phyloP scores from a whole-genome alignment of 1,284 basidiomycete genomes.

The Cutaneotrichosporon mucoides region DNA sequence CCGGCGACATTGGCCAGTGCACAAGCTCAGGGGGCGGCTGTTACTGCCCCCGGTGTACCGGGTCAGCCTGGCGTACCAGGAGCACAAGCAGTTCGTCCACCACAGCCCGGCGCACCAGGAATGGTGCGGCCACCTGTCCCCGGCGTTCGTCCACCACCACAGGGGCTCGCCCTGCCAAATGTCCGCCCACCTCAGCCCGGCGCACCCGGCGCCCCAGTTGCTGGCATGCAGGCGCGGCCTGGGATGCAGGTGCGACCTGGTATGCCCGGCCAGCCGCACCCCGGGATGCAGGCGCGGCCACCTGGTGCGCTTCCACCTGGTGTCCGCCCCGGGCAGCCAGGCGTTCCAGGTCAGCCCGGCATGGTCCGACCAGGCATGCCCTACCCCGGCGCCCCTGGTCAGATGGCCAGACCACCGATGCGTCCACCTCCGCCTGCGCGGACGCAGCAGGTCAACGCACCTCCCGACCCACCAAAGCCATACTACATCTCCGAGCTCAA shows the following conservation, averaged over 20 bases:
- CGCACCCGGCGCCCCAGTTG: background rate
- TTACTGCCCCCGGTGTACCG: background rate
- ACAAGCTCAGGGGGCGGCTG: slow-evolving; percentile 5
- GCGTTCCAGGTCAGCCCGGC: background rate
- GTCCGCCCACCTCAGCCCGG: slow-evolving; percentile 3
- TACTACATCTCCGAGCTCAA: slow-evolving; percentile 44
- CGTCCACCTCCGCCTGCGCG: slow-evolving; percentile 4
- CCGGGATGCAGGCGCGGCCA: slow-evolving; percentile 2
- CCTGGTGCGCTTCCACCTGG: slow-evolving; percentile 3
- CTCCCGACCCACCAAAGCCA: slow-evolving; percentile 31
- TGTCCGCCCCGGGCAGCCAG: slow-evolving; percentile 3
- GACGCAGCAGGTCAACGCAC: slow-evolving; percentile 1
- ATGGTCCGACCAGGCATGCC: slow-evolving; percentile 9
- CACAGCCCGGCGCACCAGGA: slow-evolving; percentile 8
- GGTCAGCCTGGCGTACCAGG: background rate
- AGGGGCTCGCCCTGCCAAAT: background rate
- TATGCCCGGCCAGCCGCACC: background rate
- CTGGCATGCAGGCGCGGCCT: slow-evolving; percentile 1
- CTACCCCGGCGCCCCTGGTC: background rate
- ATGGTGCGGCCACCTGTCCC: background rate
- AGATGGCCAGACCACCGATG: background rate
- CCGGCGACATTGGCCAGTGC: slow-evolving; percentile 7
- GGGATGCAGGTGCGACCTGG: slow-evolving; percentile 1
- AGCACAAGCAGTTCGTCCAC: background rate
- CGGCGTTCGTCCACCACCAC: background rate